A percentile compares a stretch with the other conserved stretches of the same genome.
Conservation (phyloP, 768 basidiomycete genomes). For the Amanita pallidorosea region DNA sequence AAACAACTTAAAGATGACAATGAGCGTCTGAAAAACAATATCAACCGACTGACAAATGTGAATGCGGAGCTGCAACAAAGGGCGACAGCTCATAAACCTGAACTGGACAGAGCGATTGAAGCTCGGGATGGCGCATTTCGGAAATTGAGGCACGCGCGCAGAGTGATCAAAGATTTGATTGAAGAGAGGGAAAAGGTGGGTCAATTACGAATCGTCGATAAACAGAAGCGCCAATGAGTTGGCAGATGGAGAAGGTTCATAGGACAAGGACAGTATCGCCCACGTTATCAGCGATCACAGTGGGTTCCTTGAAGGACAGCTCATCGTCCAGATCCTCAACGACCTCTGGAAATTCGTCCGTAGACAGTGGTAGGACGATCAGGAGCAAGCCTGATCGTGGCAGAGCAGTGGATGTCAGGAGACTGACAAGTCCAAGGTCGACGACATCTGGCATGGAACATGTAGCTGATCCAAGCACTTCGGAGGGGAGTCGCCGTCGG, state of each 20-base stretch:
- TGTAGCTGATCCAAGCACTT: not conserved
- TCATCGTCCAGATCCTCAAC: not conserved
- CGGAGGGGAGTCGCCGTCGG: not conserved
- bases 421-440: not conserved
- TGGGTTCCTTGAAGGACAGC: not conserved
- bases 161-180: conserved; percentile 30
- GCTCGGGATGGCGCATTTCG: conserved; percentile 21
- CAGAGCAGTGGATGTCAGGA: not conserved
- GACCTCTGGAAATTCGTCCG: not conserved
- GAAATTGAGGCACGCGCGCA: conserved; percentile 25
- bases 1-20: conserved; percentile 21
- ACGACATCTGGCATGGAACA: not conserved
- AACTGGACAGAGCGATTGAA: conserved; percentile 19
- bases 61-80: conserved; percentile 23
- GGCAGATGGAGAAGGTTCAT: not conserved
- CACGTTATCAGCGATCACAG: not conserved
- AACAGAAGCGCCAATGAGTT: not conserved
- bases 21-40: conserved; percentile 13
- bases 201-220: not conserved
- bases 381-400: not conserved
- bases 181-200: conserved; percentile 26
- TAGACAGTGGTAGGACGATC: not conserved
- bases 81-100: conserved; percentile 16
- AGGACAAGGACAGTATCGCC: conserved; percentile 9
- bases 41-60: conserved; percentile 17